Conservation (phyloP, 257 asterid genomes). For the Cruciata laevipes region DNA sequence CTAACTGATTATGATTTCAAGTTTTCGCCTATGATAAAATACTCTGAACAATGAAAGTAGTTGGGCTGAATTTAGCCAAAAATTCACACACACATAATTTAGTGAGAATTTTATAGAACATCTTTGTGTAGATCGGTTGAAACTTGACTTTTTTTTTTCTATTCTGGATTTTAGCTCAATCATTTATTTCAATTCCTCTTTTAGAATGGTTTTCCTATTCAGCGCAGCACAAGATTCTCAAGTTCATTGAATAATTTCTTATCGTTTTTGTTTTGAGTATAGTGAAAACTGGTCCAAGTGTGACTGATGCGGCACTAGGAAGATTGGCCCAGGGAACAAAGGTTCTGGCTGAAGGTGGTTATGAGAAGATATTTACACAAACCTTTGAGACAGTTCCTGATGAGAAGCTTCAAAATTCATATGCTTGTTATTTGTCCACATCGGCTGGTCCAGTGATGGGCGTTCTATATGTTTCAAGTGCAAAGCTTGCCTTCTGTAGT, state of each 20-base stretch:
- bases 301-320: slow-evolving; percentile 90
- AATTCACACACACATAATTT: neutral
- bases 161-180: neutral
- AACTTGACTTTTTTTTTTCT: neutral
- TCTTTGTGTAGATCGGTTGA: neutral
- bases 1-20: neutral
- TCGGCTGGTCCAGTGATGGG: slow-evolving; percentile 95
- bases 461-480: slow-evolving; percentile 63
- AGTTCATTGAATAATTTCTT: neutral
- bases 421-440: slow-evolving; percentile 86
- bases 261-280: slow-evolving; percentile 15
- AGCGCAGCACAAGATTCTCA: neutral
- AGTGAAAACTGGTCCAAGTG: slow-evolving; percentile 91
- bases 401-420: slow-evolving; percentile 65
- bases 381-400: slow-evolving; percentile 73
- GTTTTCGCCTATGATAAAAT: neutral
- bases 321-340: slow-evolving; percentile 82
- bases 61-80: neutral
- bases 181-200: neutral
- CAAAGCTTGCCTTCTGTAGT: slow-evolving; percentile 83
- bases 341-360: slow-evolving; percentile 92
- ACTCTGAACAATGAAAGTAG: neutral
- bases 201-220: neutral
- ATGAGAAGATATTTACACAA: slow-evolving; percentile 75
- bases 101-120: neutral